These are phyloP conservation scores for Graphilbum ipis-grandicollis DNA, from an alignment of 2,329 filamentous ascomycete species.

Conservation along the genomic window DNA sequence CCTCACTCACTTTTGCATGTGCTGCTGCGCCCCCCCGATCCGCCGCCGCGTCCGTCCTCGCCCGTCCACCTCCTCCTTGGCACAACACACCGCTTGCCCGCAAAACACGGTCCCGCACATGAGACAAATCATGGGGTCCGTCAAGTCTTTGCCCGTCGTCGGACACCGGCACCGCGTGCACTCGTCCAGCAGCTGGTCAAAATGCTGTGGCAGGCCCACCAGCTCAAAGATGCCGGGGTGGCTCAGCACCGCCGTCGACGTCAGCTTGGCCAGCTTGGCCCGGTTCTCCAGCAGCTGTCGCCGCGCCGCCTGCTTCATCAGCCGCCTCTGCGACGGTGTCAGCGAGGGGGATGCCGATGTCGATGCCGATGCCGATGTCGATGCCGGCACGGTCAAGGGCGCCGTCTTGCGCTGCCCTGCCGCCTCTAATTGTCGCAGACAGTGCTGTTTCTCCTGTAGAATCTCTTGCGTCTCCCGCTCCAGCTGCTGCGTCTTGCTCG, in stretches of 20 bases:
- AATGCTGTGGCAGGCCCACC: constrained; percentile 79
- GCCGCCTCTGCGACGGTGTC: background rate
- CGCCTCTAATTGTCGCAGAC: too few relatives aligned
- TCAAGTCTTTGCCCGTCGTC: constrained; percentile 77
- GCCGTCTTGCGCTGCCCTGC: too few relatives aligned
- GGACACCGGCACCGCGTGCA: constrained; percentile 71
- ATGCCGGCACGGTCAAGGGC: too few relatives aligned
- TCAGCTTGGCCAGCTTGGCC: background rate
- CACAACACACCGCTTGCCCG: constrained; percentile 82
- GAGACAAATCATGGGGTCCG: constrained; percentile 79
- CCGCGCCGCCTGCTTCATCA: constrained; percentile 1
- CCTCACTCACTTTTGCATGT: constrained; percentile 61
- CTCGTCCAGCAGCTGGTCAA: constrained; percentile 83
- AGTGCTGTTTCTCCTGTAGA: background rate
- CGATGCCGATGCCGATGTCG: background rate
- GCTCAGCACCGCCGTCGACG: constrained; percentile 33
- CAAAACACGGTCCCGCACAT: constrained; percentile 97
- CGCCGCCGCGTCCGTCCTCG: constrained; percentile 22
- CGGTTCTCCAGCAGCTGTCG: constrained; percentile 8
- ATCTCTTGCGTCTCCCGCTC: constrained; percentile 4
- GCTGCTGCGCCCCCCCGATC: constrained; percentile 77
- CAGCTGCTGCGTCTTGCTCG: constrained; percentile 10
- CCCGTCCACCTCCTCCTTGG: constrained; percentile 38
- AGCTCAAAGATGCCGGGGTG: constrained; percentile 92
- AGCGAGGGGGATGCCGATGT: constrained; percentile 1